Base-by-base conservation (phyloP, 352 stramenopile genomes). In the Phytopythium mirpurense region DNA sequence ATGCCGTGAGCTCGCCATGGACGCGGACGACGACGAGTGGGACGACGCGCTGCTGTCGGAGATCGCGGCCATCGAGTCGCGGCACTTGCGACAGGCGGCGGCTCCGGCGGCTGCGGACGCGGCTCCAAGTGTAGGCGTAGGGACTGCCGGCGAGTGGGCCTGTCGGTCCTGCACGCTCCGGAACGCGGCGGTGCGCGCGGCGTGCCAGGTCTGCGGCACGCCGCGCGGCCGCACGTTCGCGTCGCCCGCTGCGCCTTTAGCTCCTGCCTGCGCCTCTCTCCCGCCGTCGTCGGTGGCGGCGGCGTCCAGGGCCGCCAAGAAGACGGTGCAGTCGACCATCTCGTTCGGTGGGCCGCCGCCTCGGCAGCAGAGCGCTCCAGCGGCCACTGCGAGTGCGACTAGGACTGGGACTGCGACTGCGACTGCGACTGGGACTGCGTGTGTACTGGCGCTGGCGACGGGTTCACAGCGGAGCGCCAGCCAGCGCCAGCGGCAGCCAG, bases 31-130 rank as follows among this genome's bases (percentile, higher is more conserved):
- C 38, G 83, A 92, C 51, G 79, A 92, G 27, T 94, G 84, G 84
- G 84, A 94, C 61, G 84, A 92, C 63, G 82, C 73, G 57, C 60
- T 94, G 46, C 67, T 83, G 59, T 83, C 68, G 27, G 70, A 84
- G 65, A 78, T 92, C 54, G 66, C 72, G 34, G 72, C 76, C 62
- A 61, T 92, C 26, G 78, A 90, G 63, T 63, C 68, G 45, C 60
- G 60, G 18, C 73, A 81, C 27, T 34, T 84, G 42, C 43, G 63
- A 35, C 43, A 63, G 45, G 59, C 41, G 26, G 27, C 44, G 35
- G 47, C 36, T 23, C 32, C 32, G 32, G 32, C 32, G 43, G 44
- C 54, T 62, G 45, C n/a, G 31, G 16, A 5, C 38, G n/a, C 27
- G 8, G 34, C 41, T 32, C 19, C 16, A 2, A 2, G 1, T n/a